Evolutionary conservation across 306 rosid species (phyloP).

Genomic region (Pterocarpus santalinus): DNA sequence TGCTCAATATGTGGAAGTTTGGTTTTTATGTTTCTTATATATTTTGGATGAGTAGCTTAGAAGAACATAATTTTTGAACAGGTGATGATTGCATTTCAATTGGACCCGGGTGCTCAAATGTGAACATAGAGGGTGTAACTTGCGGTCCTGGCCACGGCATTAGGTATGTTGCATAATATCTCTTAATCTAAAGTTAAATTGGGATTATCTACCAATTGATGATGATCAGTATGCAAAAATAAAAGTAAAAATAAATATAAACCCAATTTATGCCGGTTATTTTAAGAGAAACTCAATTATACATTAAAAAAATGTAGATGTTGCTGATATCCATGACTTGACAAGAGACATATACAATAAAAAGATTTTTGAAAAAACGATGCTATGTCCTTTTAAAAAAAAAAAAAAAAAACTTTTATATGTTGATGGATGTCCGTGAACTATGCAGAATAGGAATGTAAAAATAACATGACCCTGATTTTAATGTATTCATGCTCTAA

Average conservation of each 20-base stretch:
- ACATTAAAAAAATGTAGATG: too few relatives aligned
- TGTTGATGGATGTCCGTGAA: too few relatives aligned
- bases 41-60: constrained; percentile 30
- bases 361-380: too few relatives aligned
- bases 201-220: constrained; percentile 18
- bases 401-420: too few relatives aligned
- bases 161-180: constrained; percentile 61
- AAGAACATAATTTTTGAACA: constrained; percentile 43
- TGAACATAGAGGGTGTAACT: constrained; percentile 81
- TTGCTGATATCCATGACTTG: too few relatives aligned
- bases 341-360: too few relatives aligned
- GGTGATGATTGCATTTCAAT: constrained; percentile 97
- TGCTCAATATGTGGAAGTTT: constrained; percentile 19
- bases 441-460: too few relatives aligned
- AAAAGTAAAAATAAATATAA: not conserved
- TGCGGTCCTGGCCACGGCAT: constrained; percentile 98
- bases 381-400: too few relatives aligned
- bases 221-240: not conserved
- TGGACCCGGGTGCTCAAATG: constrained; percentile 87
- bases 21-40: not conserved
- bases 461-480: too few relatives aligned
- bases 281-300: too few relatives aligned
- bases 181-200: constrained; percentile 29
- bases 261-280: not conserved
- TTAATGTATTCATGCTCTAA: not conserved